Base-by-base conservation (phyloP, 2,329 filamentous ascomycete genomes). In the Tolypocladium cylindrosporum region DNA sequence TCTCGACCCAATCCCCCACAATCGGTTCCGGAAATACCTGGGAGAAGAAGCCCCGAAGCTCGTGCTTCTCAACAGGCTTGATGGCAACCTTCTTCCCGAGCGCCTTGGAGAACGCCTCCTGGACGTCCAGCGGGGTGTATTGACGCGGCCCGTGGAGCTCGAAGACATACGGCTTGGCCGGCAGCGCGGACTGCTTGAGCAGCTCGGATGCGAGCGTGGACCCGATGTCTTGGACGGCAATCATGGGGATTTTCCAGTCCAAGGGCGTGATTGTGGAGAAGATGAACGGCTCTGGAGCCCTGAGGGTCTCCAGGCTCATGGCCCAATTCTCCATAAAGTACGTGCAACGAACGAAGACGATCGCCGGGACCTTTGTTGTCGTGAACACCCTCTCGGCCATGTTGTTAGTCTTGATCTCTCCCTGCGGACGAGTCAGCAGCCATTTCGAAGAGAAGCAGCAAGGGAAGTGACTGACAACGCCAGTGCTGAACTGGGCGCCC, bases 281-380 rank as follows among this genome's bases (percentile, higher is more conserved):
- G 57, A 75, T 68, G 61, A 69, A 72, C 1, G 69, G 67, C 0
- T 63, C 50, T 1, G 64, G 55, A 0, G 41, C 60, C 21, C 64
- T 61, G 40, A 74, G 59, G 0, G 67, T 71, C 21, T 68, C 63
- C 1, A 68, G 34, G 1, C 58, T 57, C 56, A 60, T 59, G 4
- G 64, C 65, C 72, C 72, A 74, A 54, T 74, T 74, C 60, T 75
- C 71, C 70, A 74, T 74, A 39, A 75, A 74, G 61, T 72, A 75
- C 0, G 60, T 59, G 51, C 65, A 69, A 7, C 73, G 65, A 2
- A 72, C 64, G 48, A 74, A 68, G 14, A 69, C 58, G 1, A 73
- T 59, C 2, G 69, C 61, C 0, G 64, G 59, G 1, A 67, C 61
- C 2, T 64, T 56, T 0, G 62, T 59, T 0, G 34, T 45, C 3